These are phyloP conservation scores for Sporothrix brunneoviolacea DNA, from an alignment of 2,329 filamentous ascomycete species.

Conservation along the genomic window DNA sequence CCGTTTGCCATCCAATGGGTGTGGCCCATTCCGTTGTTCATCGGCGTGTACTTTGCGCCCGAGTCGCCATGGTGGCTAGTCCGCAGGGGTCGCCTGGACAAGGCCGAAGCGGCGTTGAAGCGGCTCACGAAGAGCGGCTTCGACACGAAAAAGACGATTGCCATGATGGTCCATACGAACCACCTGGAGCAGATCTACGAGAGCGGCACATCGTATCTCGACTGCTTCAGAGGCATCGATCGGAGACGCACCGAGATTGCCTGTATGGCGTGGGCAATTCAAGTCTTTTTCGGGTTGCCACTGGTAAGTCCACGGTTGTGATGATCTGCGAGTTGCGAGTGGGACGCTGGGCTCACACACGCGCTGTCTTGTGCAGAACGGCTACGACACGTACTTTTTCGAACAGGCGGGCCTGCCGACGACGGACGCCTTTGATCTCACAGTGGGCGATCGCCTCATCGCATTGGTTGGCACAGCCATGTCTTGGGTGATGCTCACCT, in stretches of 20 bases:
- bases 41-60: constrained; percentile 18
- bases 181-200: constrained; percentile 46
- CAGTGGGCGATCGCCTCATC: constrained; percentile 6
- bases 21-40: constrained; percentile 30
- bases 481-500: constrained; percentile 7
- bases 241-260: constrained; percentile 47
- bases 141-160: constrained; percentile 41
- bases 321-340: too few relatives aligned
- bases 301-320: too few relatives aligned
- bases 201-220: constrained; percentile 41
- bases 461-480: not conserved
- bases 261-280: constrained; percentile 21
- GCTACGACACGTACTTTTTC: constrained; percentile 13
- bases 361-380: too few relatives aligned
- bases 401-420: constrained; percentile 6
- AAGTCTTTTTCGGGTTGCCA: not conserved
- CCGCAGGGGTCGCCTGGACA: constrained; percentile 32
- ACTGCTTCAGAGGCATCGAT: constrained; percentile 44
- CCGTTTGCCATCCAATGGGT: constrained; percentile 42
- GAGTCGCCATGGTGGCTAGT: constrained; percentile 35
- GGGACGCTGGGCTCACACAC: too few relatives aligned
- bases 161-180: constrained; percentile 53
- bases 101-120: constrained; percentile 34
- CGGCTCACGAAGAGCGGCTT: constrained; percentile 39
- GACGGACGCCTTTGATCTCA: not conserved